Evolutionary conservation across 495 filamentous ascomycete genomes (phyloP), one percentile per base, ranked within the genome.

Genomic region (Lophium mytilinum): DNA sequence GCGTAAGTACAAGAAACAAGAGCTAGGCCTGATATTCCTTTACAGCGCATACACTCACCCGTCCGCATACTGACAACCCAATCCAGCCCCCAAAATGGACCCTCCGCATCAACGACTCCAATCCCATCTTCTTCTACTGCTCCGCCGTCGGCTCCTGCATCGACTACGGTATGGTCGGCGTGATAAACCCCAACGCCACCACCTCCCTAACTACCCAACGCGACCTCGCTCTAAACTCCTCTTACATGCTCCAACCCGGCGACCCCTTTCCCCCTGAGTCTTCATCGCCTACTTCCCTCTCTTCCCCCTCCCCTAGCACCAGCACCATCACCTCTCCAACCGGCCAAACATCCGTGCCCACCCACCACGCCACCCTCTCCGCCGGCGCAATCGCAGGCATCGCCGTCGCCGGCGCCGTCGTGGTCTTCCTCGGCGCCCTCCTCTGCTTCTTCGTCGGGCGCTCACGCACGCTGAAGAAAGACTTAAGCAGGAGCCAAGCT

Each of bases 91-190:
- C 76, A 37, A 63, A 55, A 21, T 84, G 71, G 68, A 67, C 68
- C 41, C 52, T 83, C 12, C 66, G 60, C 6, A 71, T 86, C 62
- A 84, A 83, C 61, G 72, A 77, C 64, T 83, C 80, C 0, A 60
- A 73, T 5, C 79, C 82, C 4, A 74, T 83, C 34, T 84, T 82
- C 65, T 83, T 75, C 69, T 86, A 86, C 68, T 85, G 81, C 68
- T 67, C 71, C 0, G 78, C 80, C 1, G 72, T 75, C 0, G 68
- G 65, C 6, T 69, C 66, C 14, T 79, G 41, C 47, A 70, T 67
- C 39, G 58, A 64, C n/a, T 72, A 64, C 21, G 54, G 65, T 10
- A 79, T 78, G 76, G 62, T 74, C 17, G 72, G 72, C 18, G 75
- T 69, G 11, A 76, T 78, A 62, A 78, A 78, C 47, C 64, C 70